Conservation (phyloP, 306 rosid species). For the Quillaja saponaria region DNA sequence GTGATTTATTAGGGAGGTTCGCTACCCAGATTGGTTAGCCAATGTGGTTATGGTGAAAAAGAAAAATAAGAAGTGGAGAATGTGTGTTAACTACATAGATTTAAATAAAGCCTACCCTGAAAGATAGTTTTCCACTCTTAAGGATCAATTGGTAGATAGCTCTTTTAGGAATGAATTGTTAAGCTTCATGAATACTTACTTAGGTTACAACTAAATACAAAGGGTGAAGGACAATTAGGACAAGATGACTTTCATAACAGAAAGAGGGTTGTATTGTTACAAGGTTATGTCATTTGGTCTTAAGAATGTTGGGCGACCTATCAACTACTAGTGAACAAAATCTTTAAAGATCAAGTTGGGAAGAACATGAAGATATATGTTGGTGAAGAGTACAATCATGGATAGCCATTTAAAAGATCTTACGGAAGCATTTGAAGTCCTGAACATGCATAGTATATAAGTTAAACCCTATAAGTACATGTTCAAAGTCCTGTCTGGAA, state of each 20-base stretch:
- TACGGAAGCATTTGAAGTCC: no score
- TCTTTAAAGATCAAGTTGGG: no score
- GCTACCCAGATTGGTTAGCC: not conserved
- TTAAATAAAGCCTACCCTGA: not conserved
- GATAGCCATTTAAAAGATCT: no score
- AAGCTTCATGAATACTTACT: not conserved
- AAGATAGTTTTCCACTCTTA: not conserved
- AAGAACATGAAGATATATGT: no score
- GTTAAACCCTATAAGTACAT: no score
- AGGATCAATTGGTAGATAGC: not conserved
- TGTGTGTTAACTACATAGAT: not conserved
- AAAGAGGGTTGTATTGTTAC: not conserved
- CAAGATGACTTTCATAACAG: not conserved
- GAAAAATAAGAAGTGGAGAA: not conserved
- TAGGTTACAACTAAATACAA: not conserved
- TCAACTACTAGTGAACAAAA: not conserved
- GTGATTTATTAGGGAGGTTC: not conserved
- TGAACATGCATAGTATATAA: no score
- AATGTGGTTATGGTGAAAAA: not conserved
- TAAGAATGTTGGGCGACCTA: not conserved
- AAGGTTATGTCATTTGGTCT: not conserved
- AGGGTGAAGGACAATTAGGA: not conserved
- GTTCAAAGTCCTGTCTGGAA: no score
- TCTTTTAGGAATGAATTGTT: not conserved
- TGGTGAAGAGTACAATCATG: no score